These are phyloP conservation scores for Peterozyma xylosa DNA, from an alignment of 805 yeast species.

Conservation along the genomic window DNA sequence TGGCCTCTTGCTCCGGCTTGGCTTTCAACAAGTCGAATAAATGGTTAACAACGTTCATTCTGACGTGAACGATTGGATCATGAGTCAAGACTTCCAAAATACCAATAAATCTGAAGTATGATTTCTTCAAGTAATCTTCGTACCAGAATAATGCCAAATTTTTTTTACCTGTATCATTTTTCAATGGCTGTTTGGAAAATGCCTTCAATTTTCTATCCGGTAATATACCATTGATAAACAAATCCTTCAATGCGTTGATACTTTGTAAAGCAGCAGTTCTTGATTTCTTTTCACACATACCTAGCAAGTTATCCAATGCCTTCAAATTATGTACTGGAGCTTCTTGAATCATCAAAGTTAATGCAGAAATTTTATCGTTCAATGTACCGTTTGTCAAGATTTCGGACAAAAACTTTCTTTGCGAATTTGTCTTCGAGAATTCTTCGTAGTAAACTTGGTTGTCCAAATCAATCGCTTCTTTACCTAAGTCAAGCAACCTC, in stretches of 20 bases:
- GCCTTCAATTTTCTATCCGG: slow-evolving; percentile 78
- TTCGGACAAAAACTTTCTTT: slow-evolving; percentile 81
- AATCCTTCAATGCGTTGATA: slow-evolving; percentile 82
- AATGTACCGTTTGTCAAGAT: slow-evolving; percentile 88
- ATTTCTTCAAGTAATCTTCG: slow-evolving; percentile 81
- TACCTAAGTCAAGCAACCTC: slow-evolving; percentile 58
- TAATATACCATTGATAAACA: slow-evolving; percentile 73
- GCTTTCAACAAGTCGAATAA: slow-evolving; percentile 72
- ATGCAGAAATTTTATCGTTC: slow-evolving; percentile 90
- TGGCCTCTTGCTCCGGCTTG: slow-evolving; percentile 96
- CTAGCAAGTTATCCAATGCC: slow-evolving; percentile 70
- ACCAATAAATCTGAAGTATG: slow-evolving; percentile 69
- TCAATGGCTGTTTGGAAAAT: slow-evolving; percentile 69
- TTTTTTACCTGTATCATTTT: slow-evolving; percentile 35
- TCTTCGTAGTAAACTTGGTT: slow-evolving; percentile 66
- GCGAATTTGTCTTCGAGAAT: slow-evolving; percentile 69
- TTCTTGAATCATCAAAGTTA: slow-evolving; percentile 88
- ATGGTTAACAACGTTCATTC: slow-evolving; percentile 68
- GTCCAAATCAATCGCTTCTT: slow-evolving; percentile 58
- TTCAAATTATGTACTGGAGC: slow-evolving; percentile 87
- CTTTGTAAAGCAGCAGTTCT: slow-evolving; percentile 91
- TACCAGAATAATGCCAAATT: slow-evolving; percentile 72
- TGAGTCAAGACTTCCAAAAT: slow-evolving; percentile 75
- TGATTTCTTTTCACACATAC: slow-evolving; percentile 83
- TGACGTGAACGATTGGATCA: slow-evolving; percentile 85